These are phyloP conservation scores for Strobilomyces dryophilus DNA, from an alignment of 768 basidiomycete species.

Conservation along the genomic window DNA sequence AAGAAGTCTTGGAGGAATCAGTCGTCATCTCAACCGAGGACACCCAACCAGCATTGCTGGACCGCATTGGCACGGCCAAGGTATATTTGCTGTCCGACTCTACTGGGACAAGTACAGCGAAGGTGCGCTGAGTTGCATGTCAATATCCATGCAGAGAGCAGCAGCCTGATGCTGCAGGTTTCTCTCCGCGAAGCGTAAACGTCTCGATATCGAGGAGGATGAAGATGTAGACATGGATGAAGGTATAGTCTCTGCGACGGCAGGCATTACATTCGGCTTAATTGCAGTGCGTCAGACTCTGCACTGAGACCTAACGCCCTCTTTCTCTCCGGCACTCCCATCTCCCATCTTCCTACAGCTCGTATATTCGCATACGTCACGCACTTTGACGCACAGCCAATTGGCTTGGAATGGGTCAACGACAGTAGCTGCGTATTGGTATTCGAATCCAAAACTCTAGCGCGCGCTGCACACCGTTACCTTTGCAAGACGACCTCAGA, in stretches of 20 bases:
- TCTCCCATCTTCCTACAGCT: conserved; percentile 69
- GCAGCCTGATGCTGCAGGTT: conserved; percentile 41
- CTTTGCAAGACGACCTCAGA: conserved; percentile 53
- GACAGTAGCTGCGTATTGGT: conserved; percentile 80
- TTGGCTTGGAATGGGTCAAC: conserved; percentile 83
- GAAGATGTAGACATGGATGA: conserved; percentile 34
- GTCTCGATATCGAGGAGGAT: conserved; percentile 37
- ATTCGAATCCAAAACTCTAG: conserved; percentile 53
- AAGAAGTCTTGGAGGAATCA: conserved; percentile 39
- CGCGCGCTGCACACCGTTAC: conserved; percentile 45
- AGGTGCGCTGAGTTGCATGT: conserved; percentile 61
- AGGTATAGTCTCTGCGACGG: conserved; percentile 23
- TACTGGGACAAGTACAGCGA: conserved; percentile 52
- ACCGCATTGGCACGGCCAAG: conserved; percentile 68
- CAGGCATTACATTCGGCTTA: background rate
- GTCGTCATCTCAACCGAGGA: conserved; percentile 30
- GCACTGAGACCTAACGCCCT: conserved; percentile 61
- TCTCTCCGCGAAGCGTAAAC: conserved; percentile 42
- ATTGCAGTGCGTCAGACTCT: conserved; percentile 34
- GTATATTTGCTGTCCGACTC: conserved; percentile 77
- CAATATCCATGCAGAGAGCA: conserved; percentile 34
- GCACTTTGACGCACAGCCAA: conserved; percentile 69
- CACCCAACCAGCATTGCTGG: conserved; percentile 39
- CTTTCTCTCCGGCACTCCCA: conserved; percentile 67
- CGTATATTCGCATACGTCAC: conserved; percentile 80